phyloP scores from a whole-genome alignment of 306 rosid species.

The Erythrophleum fordii region DNA sequence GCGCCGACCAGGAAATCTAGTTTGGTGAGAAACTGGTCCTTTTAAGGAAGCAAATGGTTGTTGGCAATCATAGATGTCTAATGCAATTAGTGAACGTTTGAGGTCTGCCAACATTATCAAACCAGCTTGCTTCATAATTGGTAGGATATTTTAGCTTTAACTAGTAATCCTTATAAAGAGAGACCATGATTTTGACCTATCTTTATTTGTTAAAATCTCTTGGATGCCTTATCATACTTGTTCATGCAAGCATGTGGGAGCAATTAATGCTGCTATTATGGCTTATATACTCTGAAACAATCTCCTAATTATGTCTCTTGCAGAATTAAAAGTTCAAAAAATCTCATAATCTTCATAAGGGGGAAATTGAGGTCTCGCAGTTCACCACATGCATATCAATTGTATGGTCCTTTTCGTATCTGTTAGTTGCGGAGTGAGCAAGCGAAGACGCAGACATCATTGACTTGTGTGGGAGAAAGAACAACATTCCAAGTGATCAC shows the following conservation, averaged over 20 bases:
- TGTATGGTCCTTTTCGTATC: slow-evolving; percentile 32
- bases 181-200: slow-evolving; percentile 33
- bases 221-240: slow-evolving; percentile 38
- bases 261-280: slow-evolving; percentile 57
- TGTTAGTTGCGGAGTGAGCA: slow-evolving; percentile 78
- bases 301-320: slow-evolving; percentile 50
- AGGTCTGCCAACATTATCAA: slow-evolving; percentile 65
- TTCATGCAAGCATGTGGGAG: slow-evolving; percentile 75
- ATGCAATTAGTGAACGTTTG: slow-evolving; percentile 55
- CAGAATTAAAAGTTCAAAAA: background rate
- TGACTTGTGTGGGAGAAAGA: slow-evolving; percentile 53
- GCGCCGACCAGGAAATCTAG: slow-evolving; percentile 51
- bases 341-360: background rate
- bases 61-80: slow-evolving; percentile 32
- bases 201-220: slow-evolving; percentile 18
- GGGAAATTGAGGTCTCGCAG: slow-evolving; percentile 35
- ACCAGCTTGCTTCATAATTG: slow-evolving; percentile 42
- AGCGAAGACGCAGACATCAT: slow-evolving; percentile 59
- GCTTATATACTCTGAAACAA: slow-evolving; percentile 39
- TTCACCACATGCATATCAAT: slow-evolving; percentile 28
- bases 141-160: slow-evolving; percentile 42
- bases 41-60: slow-evolving; percentile 76
- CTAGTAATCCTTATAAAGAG: slow-evolving; percentile 44
- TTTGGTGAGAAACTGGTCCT: slow-evolving; percentile 43
- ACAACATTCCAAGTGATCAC: slow-evolving; percentile 24